Evolutionary conservation across 257 asterid species (phyloP), one percentile per base, ranked within the genome.

Genomic region (Rhazya stricta): DNA sequence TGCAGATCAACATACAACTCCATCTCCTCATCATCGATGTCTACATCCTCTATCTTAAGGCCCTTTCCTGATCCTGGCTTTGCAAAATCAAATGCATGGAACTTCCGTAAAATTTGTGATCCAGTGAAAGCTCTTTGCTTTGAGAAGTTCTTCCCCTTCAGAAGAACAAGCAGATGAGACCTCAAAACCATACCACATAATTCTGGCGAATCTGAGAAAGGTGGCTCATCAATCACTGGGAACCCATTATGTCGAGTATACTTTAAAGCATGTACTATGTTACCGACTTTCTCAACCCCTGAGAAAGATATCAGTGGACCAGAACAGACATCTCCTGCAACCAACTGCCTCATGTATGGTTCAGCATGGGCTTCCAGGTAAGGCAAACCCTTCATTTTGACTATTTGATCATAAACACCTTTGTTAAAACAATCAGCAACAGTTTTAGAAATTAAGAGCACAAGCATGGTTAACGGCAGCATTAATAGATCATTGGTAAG

Each of bases 51-150:
- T 43, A 94, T 83, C 79, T 87, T 92, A 48, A 85, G 87, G 77
- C 98, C 99, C 88, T 90, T 94, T 9, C 99, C 99, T 25, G 84
- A 84, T 69, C 99, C 99, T 3, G 99, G 81, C 89, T 94, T 94
- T 0, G 96, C 98, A 66, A 92, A 94, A 80, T 94, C 99, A 42
- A 86, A 87, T 0, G 97, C 94, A 34, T 86, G 85, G 68, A 90
- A 92, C 78, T 45, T 69, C 62, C 68, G 85, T 67, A 90, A 54
- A 71, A 82, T 76, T 63, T 79, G 82, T 27, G 90, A 72, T 48
- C 96, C 93, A 32, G 84, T 83, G 74, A 79, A 72, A 43, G 68
- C 84, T 71, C 68, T 83, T 50, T 77, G 86, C 85, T 85, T 85
- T 2, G 89, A 82, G 74, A 94, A 94, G 51, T 78, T 92, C 72